phyloP scores from a whole-genome alignment of 2,329 filamentous ascomycete genomes.

The Herpotrichia juniperi region DNA sequence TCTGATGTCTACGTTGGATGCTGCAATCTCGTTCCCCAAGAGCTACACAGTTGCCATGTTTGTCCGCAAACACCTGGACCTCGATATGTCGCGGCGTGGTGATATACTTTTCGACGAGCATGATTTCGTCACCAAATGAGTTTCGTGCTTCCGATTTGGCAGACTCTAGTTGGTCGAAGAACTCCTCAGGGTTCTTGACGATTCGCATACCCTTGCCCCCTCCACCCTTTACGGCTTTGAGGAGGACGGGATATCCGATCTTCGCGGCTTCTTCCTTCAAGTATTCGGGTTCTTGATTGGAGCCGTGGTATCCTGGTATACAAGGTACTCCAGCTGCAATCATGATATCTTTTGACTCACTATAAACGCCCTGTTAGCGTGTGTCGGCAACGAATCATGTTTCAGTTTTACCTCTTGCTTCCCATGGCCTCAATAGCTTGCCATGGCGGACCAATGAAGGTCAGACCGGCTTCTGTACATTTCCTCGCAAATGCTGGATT shows the following conservation, averaged over 20 bases:
- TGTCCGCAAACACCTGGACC: constrained; percentile 70
- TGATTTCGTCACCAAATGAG: constrained; percentile 70
- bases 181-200: constrained; percentile 62
- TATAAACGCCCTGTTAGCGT: constrained; percentile 29
- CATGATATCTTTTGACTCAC: constrained; percentile 95
- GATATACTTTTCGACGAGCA: constrained; percentile 72
- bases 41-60: constrained; percentile 68
- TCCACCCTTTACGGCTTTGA: constrained; percentile 70
- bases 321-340: constrained; percentile 91
- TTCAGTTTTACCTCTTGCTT: constrained; percentile 72
- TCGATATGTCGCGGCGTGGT: constrained; percentile 70
- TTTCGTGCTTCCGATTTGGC: constrained; percentile 69
- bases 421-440: constrained; percentile 84
- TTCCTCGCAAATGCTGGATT: constrained; percentile 88
- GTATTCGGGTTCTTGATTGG: constrained; percentile 72
- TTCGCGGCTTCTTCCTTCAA: constrained; percentile 74
- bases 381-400: background rate
- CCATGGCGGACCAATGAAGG: constrained; percentile 90
- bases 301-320: constrained; percentile 93
- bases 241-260: constrained; percentile 68
- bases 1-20: constrained; percentile 69
- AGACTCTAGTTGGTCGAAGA: constrained; percentile 65
- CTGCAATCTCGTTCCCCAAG: constrained; percentile 70
- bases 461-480: constrained; percentile 86
- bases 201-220: constrained; percentile 75